Evolutionary conservation across 768 basidiomycete genomes (phyloP).

Genomic region (Hypholoma sublateritium): DNA sequence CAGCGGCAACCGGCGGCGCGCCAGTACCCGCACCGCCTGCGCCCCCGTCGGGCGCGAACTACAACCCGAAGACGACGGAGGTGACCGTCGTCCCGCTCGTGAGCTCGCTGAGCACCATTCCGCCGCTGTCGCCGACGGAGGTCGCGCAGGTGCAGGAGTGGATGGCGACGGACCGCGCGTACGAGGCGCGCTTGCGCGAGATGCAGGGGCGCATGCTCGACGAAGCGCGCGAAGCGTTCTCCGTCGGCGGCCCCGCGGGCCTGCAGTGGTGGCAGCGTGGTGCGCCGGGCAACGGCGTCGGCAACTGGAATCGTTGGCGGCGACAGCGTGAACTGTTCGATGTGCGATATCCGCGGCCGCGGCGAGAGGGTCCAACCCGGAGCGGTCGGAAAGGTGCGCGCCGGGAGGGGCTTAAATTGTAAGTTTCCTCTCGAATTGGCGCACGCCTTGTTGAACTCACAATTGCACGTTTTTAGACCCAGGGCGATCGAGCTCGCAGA

Average conservation of each 20-base stretch:
- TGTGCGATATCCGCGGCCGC: constrained; percentile 41
- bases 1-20: constrained; percentile 8
- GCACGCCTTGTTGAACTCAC: constrained; percentile 8
- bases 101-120: constrained; percentile 53
- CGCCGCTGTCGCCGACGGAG: constrained; percentile 49
- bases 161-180: constrained; percentile 63
- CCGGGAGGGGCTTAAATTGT: constrained; percentile 77
- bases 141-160: constrained; percentile 55
- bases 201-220: constrained; percentile 54
- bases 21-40: constrained; percentile 36
- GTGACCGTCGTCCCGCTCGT: constrained; percentile 62
- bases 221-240: constrained; percentile 47
- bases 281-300: constrained; percentile 32
- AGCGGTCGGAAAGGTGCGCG: constrained; percentile 52
- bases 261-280: constrained; percentile 48
- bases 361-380: constrained; percentile 38
- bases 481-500: constrained; percentile 55
- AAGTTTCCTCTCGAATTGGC: constrained; percentile 34
- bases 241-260: constrained; percentile 49
- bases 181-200: constrained; percentile 46
- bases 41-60: constrained; percentile 39
- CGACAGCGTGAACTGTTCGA: constrained; percentile 51
- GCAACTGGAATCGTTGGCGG: constrained; percentile 36
- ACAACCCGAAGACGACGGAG: constrained; percentile 58
- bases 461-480: constrained; percentile 43